Evolutionary conservation across 2,329 filamentous ascomycete genomes (phyloP), one percentile per base, ranked within the genome.

Genomic region (Domatiomyces catenatus): DNA sequence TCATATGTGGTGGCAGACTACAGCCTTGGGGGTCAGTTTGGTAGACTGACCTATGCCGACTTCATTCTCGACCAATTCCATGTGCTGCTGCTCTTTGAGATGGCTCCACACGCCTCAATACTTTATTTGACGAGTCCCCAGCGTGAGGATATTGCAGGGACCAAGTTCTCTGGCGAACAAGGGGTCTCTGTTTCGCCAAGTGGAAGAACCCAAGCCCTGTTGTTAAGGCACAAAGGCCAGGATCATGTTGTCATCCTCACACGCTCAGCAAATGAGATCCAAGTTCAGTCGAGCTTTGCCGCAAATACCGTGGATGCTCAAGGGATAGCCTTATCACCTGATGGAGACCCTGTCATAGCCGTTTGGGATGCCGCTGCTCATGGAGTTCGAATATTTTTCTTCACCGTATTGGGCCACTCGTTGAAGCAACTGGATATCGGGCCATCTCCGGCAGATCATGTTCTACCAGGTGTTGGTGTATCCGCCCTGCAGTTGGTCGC

Each of bases 61-160:
- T 58, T 57, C 42, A 52, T 55, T 43, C 52, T 56, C 36, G 52
- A 56, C 51, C 55, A 55, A 32, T 48, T 52, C 20, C 54, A 57
- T 36, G 56, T 51, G 5, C 19, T 59, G 19, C 47, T 57, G n/a
- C 46, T 58, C 44, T 57, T 56, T 19, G 53, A 58, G 15, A 46
- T 50, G 12, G 52, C 53, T 19, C 43, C 47, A 8, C 49, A 45
- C 12, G 56, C 56, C 17, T 50, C 51, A 2, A 50, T 59, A 18
- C 50, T 58, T 10, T 56, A 45, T 24, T 24, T 58, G 22, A 52
- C 50, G 12, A 49, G 51, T 43, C 55, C 56, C 32, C 49, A 57
- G 43, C 53, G 55, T 3, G 47, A 54, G 8, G 56, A 59, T 6
- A 52, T 59, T 17, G 42, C 58, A 5, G 48, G 54, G 39, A 28